Base-by-base conservation (phyloP, 148 eudicot species). In the Camellia lanceoleosa region DNA sequence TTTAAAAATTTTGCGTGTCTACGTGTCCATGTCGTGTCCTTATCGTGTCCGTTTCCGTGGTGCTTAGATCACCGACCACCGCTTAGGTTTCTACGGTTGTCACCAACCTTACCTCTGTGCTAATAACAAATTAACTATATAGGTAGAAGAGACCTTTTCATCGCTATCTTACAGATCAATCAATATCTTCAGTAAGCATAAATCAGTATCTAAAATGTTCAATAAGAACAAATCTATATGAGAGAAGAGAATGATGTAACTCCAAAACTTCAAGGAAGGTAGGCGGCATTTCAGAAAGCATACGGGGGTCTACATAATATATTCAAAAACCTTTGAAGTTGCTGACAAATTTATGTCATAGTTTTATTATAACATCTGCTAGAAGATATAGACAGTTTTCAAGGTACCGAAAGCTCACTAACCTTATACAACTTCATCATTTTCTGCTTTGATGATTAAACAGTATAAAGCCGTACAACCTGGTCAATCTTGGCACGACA, bases 401-500 rank as follows among this genome's bases (percentile, higher is more conserved):
- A 46, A 18, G 16, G 19, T 55, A 55, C 0, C 42, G 42, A 41
- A 55, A 78, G 43, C 52, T 78, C 73, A 78, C 80, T 69, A 52
- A 77, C 80, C 80, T 41, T 63, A 59, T 18, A 9, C 46, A 77
- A 61, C 72, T 64, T 77, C 71, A 46, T 2, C 30, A 42, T 41
- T 52, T 67, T 23, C 41, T 78, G 72, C 73, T 55, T 67, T 81
- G 52, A 59, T 71, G 38, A 19, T 87, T 85, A 96, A 78, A 96
- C 99, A 85, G 94, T 80, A 83, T 91, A 96, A 13, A 96, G 86
- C 84, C 93, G 84, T 42, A 96, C 79, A 66, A 96, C 81, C 74
- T 93, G 98, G 82, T 90, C 94, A 42, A 96, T 92, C 77, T 89
- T 86, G 82, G 98, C 74, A 23, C 99, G 95, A 70, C 98, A 96